Evolutionary conservation across 1,284 basidiomycete genomes (phyloP).

Genomic region (Cystobasidium sp.): DNA sequence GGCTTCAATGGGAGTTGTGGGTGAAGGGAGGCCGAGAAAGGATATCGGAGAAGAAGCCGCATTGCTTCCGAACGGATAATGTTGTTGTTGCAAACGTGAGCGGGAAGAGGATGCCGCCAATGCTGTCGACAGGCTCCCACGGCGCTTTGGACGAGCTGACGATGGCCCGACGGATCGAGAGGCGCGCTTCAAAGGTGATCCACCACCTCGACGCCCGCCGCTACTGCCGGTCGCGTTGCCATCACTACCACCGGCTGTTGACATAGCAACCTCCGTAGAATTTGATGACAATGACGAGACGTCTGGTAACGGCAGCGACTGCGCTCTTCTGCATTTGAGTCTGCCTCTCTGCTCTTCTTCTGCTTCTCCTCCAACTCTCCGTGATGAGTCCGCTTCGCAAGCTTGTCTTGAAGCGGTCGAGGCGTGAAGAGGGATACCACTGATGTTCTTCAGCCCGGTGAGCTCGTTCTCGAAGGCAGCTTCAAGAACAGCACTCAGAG

Average conservation of each 20-base stretch:
- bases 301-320: neutral
- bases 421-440: too few species aligned
- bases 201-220: neutral
- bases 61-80: too few species aligned
- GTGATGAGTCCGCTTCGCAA: too few species aligned
- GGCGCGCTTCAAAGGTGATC: neutral
- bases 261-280: neutral
- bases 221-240: neutral
- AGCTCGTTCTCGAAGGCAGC: neutral
- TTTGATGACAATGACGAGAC: neutral
- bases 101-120: neutral
- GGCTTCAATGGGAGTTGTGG: slow-evolving; percentile 17
- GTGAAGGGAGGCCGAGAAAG: slow-evolving; percentile 17
- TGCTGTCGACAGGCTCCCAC: neutral
- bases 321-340: neutral
- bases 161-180: slow-evolving; percentile 7
- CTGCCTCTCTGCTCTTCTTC: neutral
- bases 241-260: neutral
- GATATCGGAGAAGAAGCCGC: neutral
- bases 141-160: neutral
- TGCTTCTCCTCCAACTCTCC: neutral
- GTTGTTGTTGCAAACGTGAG: neutral
- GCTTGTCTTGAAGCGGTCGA: too few species aligned
- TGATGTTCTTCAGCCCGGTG: neutral
- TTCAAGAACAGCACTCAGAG: slow-evolving; percentile 18